Evolutionary conservation across 371 early-diverging fungal species (phyloP), one percentile per base, ranked within the genome.

Genomic region (Cokeromyces recurvatus): DNA sequence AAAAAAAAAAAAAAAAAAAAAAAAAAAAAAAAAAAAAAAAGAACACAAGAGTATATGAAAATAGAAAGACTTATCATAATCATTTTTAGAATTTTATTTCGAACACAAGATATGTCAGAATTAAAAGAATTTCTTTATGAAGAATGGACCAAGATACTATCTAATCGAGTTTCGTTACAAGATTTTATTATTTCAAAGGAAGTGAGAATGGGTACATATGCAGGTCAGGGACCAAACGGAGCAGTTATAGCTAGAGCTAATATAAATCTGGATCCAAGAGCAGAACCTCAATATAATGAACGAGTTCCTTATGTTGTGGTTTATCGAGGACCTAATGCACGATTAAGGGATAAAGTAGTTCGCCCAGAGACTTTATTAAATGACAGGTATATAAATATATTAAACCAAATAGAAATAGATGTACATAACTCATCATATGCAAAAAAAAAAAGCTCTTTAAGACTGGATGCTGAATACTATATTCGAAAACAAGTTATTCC

Each of bases 181-280:
- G 94, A 94, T 46, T 84, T 91, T 51, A 83, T 92, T 47, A 87
- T 94, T 51, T 85, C 92, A 9, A 90, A 87, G 51, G 92, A 87
- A 57, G 91, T 92, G 11, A 78, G 78, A 17, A 65, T 91, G 48
- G 89, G 90, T 0, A 64, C 59, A 0, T 72, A 61, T 35, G 55
- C 65, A 3, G 59, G 62, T 36, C 53, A 60, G 9, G 46, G 78
- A 10, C 90, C 92, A 7, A 85, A 92, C 12, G 92, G 93, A 2
- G 95, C 90, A 5, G 48, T 77, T 6, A 74, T 95, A 1, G 82
- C 84, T 22, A 73, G 62, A 8, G 62, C 77, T 16, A 63, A 68
- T 32, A 89, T 92, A 82, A 58, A 70, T n/a, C 12, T 46, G 4
- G 91, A 92, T 55, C 71, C 66, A 7, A 68, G 89, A 0, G 71